Base-by-base conservation (phyloP, 2,329 filamentous ascomycete genomes). In the Verticillium nubilum region DNA sequence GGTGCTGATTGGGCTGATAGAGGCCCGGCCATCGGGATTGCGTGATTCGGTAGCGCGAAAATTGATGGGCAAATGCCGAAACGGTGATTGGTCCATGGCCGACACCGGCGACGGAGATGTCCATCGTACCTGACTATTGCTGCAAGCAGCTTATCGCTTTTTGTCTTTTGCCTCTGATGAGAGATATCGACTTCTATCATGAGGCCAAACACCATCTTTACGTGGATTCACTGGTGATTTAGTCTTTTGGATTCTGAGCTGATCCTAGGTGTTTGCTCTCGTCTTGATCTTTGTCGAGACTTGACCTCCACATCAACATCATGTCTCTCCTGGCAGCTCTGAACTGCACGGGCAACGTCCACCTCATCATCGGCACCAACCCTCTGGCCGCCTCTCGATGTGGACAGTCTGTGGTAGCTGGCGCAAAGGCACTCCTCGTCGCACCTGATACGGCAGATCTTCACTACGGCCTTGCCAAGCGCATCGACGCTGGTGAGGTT, bases 351-450 rank as follows among this genome's bases (percentile, higher is more conserved):
- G 82, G 78, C 54, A 89, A 91, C 69, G 74, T 93, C 47, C 95
- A 99, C 72, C 81, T 99, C 60, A 85, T 99, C 68, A 75, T 98
- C 63, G 95, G 95, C 61, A 87, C 89, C 33, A 95, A 93, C 68
- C 87, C 94, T 15, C 83, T 99, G 47, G 94, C 95, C n/a, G 89
- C 89, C 57, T 85, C 92, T 31, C 86, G 95, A 67, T 96, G 91
- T 76, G 78, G 83, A 13, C 90, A 91, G 69, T 93, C 91, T 3
- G 75, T 97, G 56, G 85, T 89, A 67, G 90, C 91, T 17, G 94
- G 94, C 67, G 95, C 95, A 56, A 85, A 74, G 54, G 92, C 95
- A 0, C 83, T 95, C 50, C 77, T 98, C 52, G 81, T 99, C 68
- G 86, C 92, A 3, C 88, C 91, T 0, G 82, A 83, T 58, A 79